Percentiles rank a stretch among this genome's conserved stretches.
These are phyloP conservation scores for Lachancea thermotolerans DNA, from an alignment of 805 yeast genomes.

Conservation along the genomic window DNA sequence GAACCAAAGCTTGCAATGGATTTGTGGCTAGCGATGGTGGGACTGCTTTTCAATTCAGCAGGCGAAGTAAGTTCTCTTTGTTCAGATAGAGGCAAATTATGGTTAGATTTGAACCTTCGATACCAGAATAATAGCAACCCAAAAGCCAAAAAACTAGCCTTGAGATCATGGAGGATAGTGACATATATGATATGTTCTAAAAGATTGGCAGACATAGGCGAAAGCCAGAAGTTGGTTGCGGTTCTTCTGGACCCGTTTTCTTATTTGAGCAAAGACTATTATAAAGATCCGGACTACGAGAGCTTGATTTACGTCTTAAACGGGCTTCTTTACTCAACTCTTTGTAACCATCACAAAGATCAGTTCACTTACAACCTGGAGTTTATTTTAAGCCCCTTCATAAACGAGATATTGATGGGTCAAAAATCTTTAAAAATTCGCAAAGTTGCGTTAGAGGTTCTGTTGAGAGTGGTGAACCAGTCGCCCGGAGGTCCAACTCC, in stretches of 20 bases:
- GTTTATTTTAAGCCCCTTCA: not conserved
- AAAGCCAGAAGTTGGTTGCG: not conserved
- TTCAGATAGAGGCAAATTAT: conserved; percentile 7
- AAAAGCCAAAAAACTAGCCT: conserved; percentile 13
- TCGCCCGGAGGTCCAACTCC: not conserved
- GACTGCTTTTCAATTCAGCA: conserved; percentile 19
- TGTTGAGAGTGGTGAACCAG: not conserved
- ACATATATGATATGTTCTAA: conserved; percentile 17
- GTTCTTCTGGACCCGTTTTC: not conserved
- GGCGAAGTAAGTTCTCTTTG: conserved; percentile 8
- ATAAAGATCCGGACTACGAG: not conserved
- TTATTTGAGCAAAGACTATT: not conserved
- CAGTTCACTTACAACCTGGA: not conserved
- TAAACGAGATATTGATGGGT: not conserved
- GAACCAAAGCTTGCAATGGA: conserved; percentile 26
- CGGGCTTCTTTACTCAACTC: not conserved
- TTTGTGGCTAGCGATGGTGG: conserved; percentile 26
- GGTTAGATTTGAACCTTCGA: conserved; percentile 19
- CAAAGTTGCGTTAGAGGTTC: not conserved
- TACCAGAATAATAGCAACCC: conserved; percentile 13
- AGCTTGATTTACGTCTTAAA: not conserved
- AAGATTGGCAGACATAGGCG: not conserved
- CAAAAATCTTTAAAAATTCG: not conserved
- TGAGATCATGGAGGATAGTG: conserved; percentile 27
- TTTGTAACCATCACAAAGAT: not conserved